These are phyloP conservation scores for Daldinia childiae DNA, from an alignment of 495 filamentous ascomycete genomes.

Conservation along the genomic window DNA sequence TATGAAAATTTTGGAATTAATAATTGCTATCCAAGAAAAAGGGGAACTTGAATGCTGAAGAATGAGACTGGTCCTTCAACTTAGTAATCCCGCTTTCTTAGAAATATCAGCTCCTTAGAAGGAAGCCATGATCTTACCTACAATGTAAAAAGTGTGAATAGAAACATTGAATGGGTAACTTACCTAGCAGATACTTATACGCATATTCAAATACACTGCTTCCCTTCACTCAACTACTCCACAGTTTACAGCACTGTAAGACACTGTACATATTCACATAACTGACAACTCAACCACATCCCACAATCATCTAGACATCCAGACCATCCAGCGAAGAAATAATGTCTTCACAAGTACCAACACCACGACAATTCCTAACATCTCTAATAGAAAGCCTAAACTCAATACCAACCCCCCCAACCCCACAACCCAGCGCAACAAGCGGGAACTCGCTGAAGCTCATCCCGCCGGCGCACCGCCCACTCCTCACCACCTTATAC, in stretches of 20 bases:
- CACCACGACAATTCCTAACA: conserved; percentile 55
- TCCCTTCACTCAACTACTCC: too few species aligned
- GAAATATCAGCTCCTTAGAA: too few species aligned
- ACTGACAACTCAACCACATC: not conserved
- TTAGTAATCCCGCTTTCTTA: too few species aligned
- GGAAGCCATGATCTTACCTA: too few species aligned
- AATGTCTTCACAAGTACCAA: conserved; percentile 46
- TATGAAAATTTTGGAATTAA: not conserved
- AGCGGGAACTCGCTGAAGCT: conserved; percentile 52
- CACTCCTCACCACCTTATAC: conserved; percentile 68
- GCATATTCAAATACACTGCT: too few species aligned
- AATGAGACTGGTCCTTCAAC: too few species aligned
- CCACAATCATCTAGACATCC: not conserved
- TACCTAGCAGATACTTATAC: too few species aligned
- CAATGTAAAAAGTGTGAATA: too few species aligned
- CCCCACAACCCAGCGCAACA: not conserved
- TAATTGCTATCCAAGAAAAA: not conserved
- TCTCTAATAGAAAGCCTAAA: conserved; percentile 57
- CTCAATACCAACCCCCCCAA: conserved; percentile 29
- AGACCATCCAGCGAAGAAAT: not conserved
- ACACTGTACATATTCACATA: conserved; percentile 17
- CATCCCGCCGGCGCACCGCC: conserved; percentile 51
- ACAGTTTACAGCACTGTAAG: conserved; percentile 24
- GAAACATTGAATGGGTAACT: too few species aligned
- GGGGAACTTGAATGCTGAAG: not conserved